Evolutionary conservation across 768 basidiomycete genomes (phyloP), one percentile per base, ranked within the genome.

Genomic region (Termitomyces sp.): DNA sequence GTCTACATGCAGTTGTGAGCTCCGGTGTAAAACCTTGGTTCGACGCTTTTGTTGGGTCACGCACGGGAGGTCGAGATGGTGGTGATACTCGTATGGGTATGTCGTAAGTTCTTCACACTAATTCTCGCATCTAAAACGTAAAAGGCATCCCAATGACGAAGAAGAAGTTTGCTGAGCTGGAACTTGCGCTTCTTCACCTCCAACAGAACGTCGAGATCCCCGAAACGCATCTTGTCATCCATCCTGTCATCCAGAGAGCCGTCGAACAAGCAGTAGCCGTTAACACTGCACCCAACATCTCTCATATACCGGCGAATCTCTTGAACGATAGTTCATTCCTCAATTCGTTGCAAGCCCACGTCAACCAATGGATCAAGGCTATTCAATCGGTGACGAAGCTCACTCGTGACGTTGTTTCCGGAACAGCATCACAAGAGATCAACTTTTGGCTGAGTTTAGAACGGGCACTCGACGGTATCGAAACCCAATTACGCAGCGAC

Each of bases 131-230:
- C 54, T 63, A 23, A 63, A 55, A 40, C 44, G 49, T 42, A 42
- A 21, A 57, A 75, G 75, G 91, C 78, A 98, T 99, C 56, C 97
- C 97, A 3, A 92, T 97, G 81, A 94, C 96, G 46, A 98, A 98
- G 83, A 95, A 95, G 78, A 98, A 98, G 73, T 98, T 98, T 66
- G 96, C 97, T 8, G 97, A 99, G 65, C 85, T 98, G 54, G 96
- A 99, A 70, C 74, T 98, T 10, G 94, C 93, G 2, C 75, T 98
- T 15, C 76, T 98, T 1, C 97, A 99, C 68, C 80, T 98, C 5
- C 96, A 98, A 67, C 97, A 98, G 71, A 99, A 99, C 64, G 96
- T 98, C 60, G 97, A 99, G 75, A 98, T 98, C 52, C 97, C 97
- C 0, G 94, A 98, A 71, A 96, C 94, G 4, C 88, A 94, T 63